Evolutionary conservation across 805 yeast genomes (phyloP), one percentile per base, ranked within the genome.

Genomic region (Hanseniaspora clermontiae): DNA sequence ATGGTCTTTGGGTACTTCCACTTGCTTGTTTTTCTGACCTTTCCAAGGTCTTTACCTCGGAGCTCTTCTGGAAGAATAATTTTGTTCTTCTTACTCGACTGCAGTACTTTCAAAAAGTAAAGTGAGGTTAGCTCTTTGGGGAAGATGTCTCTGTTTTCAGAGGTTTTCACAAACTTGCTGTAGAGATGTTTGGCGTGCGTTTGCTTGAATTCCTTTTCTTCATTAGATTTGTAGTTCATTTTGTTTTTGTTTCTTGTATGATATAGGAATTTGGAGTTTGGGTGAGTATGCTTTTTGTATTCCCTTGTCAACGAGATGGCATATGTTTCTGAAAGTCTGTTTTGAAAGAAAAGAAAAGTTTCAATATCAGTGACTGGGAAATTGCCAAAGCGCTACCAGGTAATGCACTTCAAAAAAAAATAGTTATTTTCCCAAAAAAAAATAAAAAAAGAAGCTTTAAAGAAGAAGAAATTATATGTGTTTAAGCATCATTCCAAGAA

Each of bases 11-110:
- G 45, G 15, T 43, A 50, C 8, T 38, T 43, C 59, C 56, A 57
- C 40, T 56, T 56, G 29, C 50, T 45, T n/a, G 31, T 17, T 46
- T 56, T 46, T n/a, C 40, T 37, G 2, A 38, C 15, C 36, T 56
- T 50, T 5, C 55, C 50, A 29, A 39, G 37, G 17, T 43, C 47
- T n/a, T 48, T n/a, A 14, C 59, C 59, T 43, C 49, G 43, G 19
- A 51, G 43, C 11, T 51, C 53, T 36, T 51, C 50, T 15, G 51
- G 52, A 6, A 57, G 27, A 3, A 51, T 37, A 5, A 57, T 36
- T 31, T 57, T 51, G 32, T 57, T 57, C 24, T 57, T 57, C 31
- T 57, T 57, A n/a, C 56, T 46, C 2, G 49, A 39, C 14, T 47
- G 29, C 14, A 31, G 49, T 14, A 57, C 32, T 29, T 47, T 51